Conservation (phyloP, 257 asterid species). For the Nicotiana undulata region DNA sequence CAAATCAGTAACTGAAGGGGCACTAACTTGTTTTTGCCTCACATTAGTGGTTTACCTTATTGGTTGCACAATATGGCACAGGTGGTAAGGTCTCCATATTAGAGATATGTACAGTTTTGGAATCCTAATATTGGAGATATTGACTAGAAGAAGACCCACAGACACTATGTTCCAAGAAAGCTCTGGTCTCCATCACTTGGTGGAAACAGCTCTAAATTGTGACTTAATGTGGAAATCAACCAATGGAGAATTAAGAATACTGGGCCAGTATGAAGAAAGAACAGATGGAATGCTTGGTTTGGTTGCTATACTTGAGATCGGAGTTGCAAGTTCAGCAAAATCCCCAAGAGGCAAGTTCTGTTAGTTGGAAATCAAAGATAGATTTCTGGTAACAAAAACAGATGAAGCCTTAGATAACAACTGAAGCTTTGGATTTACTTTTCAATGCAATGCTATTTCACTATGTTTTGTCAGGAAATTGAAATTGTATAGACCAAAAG, state of each 20-base stretch:
- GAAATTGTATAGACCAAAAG: no score
- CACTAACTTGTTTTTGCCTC: background rate
- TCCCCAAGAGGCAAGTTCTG: constrained; percentile 11
- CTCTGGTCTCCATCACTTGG: constrained; percentile 19
- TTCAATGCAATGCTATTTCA: no score
- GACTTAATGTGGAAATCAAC: constrained; percentile 1
- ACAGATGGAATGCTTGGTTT: constrained; percentile 10
- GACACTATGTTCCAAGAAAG: constrained; percentile 16
- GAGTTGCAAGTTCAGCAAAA: constrained; percentile 15
- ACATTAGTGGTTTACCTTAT: background rate
- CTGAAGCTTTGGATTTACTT: no score
- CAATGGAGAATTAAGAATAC: background rate
- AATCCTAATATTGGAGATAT: constrained; percentile 28
- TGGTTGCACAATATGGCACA: constrained; percentile 27
- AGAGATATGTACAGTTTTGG: constrained; percentile 36
- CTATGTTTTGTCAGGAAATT: no score
- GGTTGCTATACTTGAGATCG: constrained; percentile 10
- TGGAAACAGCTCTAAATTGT: background rate
- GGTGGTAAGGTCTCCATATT: constrained; percentile 16
- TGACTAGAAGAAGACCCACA: constrained; percentile 33
- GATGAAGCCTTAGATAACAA: no score
- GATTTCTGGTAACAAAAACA: no score
- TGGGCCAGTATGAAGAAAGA: background rate
- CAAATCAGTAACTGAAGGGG: background rate
- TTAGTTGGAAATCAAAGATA: background rate